A percentile compares a stretch with the other conserved stretches of the same genome.
Conservation (phyloP, 192 early-diverging fungal species). For the Coemansia sp. region DNA sequence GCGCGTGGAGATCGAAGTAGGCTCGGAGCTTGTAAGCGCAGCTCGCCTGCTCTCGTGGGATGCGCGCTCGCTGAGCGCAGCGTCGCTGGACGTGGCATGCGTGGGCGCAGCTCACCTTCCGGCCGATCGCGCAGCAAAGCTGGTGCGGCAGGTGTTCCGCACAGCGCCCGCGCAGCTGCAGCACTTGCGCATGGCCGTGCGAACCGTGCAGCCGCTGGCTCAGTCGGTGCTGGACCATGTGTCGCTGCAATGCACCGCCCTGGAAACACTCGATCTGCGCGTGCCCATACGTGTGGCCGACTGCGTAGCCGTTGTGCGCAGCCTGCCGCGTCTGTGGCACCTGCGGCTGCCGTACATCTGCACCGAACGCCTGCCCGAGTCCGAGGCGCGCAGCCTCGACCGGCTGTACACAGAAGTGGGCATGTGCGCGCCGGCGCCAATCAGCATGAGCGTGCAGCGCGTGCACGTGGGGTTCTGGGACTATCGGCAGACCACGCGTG, state of each 20-base stretch:
- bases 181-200: neutral
- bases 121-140: neutral
- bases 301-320: neutral
- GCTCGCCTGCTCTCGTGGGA: neutral
- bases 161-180: conserved; percentile 1
- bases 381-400: conserved; percentile 2
- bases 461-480: conserved; percentile 29
- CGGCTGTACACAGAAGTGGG: conserved; percentile 2
- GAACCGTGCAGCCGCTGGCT: neutral
- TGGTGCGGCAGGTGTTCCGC: neutral
- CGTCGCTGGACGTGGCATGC: neutral
- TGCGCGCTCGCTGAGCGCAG: neutral
- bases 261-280: conserved; percentile 15
- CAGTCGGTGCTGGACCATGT: neutral
- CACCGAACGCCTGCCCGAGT: neutral
- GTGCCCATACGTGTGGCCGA: conserved; percentile 6
- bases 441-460: conserved; percentile 12
- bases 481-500: conserved; percentile 10
- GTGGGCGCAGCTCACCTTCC: neutral
- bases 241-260: neutral
- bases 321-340: conserved; percentile 9
- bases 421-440: neutral
- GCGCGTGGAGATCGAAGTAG: neutral
- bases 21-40: neutral
- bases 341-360: conserved; percentile 13